phyloP scores from a whole-genome alignment of 2,329 filamentous ascomycete genomes.

The Fusarium bactridioides region DNA sequence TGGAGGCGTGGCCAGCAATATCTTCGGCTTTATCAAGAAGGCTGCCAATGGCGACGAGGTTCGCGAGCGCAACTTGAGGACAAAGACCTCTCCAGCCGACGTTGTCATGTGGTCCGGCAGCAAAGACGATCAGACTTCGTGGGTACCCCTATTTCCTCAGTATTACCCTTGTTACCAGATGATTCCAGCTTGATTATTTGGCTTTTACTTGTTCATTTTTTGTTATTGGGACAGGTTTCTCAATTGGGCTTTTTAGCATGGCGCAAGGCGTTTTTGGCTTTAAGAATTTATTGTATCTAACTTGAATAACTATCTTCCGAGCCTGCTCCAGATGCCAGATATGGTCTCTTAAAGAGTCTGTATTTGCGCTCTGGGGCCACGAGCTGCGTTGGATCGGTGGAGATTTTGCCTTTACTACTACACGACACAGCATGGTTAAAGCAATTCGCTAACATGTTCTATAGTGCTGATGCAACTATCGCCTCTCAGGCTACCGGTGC shows the following conservation, averaged over 20 bases:
- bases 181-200: conserved; percentile 21
- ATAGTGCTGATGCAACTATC: conserved; percentile 90
- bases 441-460: conserved; percentile 22
- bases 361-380: conserved; percentile 55
- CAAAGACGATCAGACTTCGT: conserved; percentile 96
- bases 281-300: conserved; percentile 27
- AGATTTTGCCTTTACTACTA: background rate
- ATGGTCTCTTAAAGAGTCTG: conserved; percentile 43
- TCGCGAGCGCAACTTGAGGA: conserved; percentile 80
- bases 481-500: conserved; percentile 90
- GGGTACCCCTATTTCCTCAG: conserved; percentile 54
- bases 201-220: conserved; percentile 8
- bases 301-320: conserved; percentile 32
- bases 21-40: conserved; percentile 89
- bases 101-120: conserved; percentile 98
- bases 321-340: conserved; percentile 53
- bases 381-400: conserved; percentile 52
- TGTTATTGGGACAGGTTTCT: conserved; percentile 15
- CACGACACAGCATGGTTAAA: background rate
- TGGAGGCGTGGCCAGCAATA: conserved; percentile 79
- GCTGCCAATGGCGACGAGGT: conserved; percentile 83
- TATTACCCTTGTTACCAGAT: conserved; percentile 19
- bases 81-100: conserved; percentile 93
- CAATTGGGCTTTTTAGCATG: conserved; percentile 16
- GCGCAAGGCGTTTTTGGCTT: conserved; percentile 30